These are phyloP conservation scores for Russula griseocarnosa DNA, from an alignment of 768 basidiomycete genomes.

Conservation along the genomic window DNA sequence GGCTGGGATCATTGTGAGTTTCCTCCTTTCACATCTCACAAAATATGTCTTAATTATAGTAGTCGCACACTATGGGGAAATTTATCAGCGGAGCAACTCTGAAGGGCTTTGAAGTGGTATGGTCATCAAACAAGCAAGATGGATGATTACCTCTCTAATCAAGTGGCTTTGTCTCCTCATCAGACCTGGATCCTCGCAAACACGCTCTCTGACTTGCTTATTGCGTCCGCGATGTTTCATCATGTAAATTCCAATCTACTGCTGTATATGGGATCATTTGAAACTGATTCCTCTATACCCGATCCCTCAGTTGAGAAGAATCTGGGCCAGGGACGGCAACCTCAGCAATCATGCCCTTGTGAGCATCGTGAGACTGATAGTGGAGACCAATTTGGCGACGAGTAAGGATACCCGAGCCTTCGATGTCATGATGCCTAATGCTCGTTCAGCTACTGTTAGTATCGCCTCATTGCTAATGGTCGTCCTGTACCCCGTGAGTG, in stretches of 20 bases:
- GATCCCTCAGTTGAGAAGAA: background rate
- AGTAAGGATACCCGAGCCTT: slow-evolving; percentile 3
- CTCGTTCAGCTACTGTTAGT: background rate
- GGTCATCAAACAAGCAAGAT: background rate
- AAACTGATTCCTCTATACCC: background rate
- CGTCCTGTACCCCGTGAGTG: slow-evolving; percentile 1
- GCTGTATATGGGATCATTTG: too few species aligned
- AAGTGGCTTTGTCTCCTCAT: background rate
- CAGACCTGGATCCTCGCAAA: slow-evolving; percentile 19
- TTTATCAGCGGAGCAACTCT: background rate
- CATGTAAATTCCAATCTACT: background rate
- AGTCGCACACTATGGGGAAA: background rate
- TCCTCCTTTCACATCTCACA: background rate
- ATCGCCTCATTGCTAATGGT: slow-evolving; percentile 1
- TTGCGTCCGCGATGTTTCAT: slow-evolving; percentile 10
- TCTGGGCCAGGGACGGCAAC: background rate
- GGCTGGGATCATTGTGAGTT: slow-evolving; percentile 7
- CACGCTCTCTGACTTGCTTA: slow-evolving; percentile 7
- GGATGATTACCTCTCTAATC: too few species aligned
- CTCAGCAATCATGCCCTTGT: slow-evolving; percentile 18
- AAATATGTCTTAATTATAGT: background rate
- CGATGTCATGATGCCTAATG: background rate
- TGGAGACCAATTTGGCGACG: slow-evolving; percentile 31
- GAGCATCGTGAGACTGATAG: slow-evolving; percentile 28
- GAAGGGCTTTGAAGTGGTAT: slow-evolving; percentile 1